Evolutionary conservation across 495 filamentous ascomycete genomes (phyloP), one percentile per base, ranked within the genome.

Genomic region (Hyaloscypha variabilis): DNA sequence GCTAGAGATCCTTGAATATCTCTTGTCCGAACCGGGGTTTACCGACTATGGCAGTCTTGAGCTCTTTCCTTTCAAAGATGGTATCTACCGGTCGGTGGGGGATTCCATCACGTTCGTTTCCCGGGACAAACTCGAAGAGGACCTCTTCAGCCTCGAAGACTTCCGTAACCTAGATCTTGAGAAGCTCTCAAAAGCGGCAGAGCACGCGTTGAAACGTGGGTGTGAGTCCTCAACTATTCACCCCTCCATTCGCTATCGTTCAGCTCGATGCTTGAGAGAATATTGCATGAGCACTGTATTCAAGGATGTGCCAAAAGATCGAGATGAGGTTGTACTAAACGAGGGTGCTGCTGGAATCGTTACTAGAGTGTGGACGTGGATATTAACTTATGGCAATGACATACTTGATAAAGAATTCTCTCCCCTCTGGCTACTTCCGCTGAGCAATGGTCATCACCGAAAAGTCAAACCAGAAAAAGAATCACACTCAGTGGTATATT

Each of bases 401-500:
- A 31, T 52, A 26, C 23, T 59, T 6, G 55, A 64, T 46, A 21
- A n/a, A 17, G n/a, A 34, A 4, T 11, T 72, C 11, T 63, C 63
- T 31, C 29, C 31, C 34, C 60, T 77, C 21, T 77, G 75, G 75
- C 67, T 77, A 14, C 54, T 77, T 42, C 76, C 76, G 5, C 60
- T 70, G 6, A 65, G 52, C 19, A 71, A 66, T 26, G 50, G 68
- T 24, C 58, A 58, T 17, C 65, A 73, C 53, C 70, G 69, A 25
- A 77, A 68, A 54, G 39, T 77, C 39, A 68, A 49, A 39, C 64
- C 52, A 8, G 17, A 58, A 42, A 17, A 29, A 11, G 29, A 46
- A 60, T 36, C 55, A 36, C n/a, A 50, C n/a, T n/a, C n/a, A n/a
- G n/a, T n/a, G n/a, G n/a, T 60, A 19, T 39, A 42, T 42, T 58